Evolutionary conservation across 768 basidiomycete species (phyloP), one percentile per base, ranked within the genome.

Genomic region (Leccinum variicolor): DNA sequence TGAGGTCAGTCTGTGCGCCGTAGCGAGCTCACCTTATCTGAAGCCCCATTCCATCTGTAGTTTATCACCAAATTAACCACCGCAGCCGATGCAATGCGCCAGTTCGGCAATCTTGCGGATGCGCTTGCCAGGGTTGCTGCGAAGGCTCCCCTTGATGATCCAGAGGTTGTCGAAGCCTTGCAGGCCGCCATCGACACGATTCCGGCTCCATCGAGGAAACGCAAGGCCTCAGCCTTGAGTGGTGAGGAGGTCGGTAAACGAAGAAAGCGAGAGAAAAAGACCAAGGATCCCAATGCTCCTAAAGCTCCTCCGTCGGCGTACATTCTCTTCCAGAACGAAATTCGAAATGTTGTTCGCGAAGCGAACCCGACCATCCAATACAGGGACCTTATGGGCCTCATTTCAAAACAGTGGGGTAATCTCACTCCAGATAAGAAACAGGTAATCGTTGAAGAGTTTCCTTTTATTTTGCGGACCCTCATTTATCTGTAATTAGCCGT

Each of bases 271-370:
- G 73, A 72, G 56, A 93, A 87, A 74, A 87, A 88, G 64, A 79
- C 67, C 41, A 86, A 87, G 73, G 95, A 98, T 66, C 94, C 94
- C 19, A 89, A 94, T 73, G 94, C 94, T 57, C 96, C 96, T 31
- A 97, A 95, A 71, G 87, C 93, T 9, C 95, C 96, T 26, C 82
- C 93, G 14, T 91, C 91, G 7, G 93, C 94, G 19, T 98, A 96
- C 75, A 84, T 98, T 67, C 77, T 95, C 64, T 98, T 89, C 81
- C 96, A 98, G 76, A 97, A 96, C 69, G 89, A 90, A 14, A 80
- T 94, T 54, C 88, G 94, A 70, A 82, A 83, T 58, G 78, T 83
- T 56, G 79, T 95, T 64, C 86, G 87, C 76, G 77, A 78, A 39
- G 73, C 79, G 63, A 74, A 89, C 69, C 88, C 90, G 10, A 73